Conservation (phyloP, 2,329 filamentous ascomycete species). For the Phialophora tarda region DNA sequence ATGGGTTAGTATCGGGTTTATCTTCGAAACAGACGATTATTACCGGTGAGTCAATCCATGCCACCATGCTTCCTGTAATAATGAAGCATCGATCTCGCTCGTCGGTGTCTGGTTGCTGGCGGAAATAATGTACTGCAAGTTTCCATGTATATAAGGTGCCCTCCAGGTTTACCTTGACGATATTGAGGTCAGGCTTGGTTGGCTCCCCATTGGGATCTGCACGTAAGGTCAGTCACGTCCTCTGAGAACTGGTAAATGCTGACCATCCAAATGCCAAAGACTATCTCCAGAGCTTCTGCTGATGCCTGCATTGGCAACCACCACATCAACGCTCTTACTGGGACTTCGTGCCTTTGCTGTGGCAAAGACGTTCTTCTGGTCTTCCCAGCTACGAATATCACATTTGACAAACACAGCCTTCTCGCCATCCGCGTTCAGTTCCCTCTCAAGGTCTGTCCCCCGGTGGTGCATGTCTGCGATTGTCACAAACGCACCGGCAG, state of each 20-base stretch:
- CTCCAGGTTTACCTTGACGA: slow-evolving; percentile 51
- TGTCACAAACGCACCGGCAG: slow-evolving; percentile 51
- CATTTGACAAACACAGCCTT: slow-evolving; percentile 47
- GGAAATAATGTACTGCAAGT: slow-evolving; percentile 55
- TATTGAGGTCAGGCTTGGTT: slow-evolving; percentile 51
- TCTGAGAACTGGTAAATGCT: slow-evolving; percentile 1
- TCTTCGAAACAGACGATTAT: slow-evolving; percentile 22
- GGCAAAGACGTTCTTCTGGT: slow-evolving; percentile 52
- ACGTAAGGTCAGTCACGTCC: slow-evolving; percentile 2
- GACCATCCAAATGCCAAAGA: slow-evolving; percentile 50
- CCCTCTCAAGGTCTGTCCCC: slow-evolving; percentile 19
- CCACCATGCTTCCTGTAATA: slow-evolving; percentile 57
- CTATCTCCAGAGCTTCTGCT: slow-evolving; percentile 44
- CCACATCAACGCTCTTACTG: slow-evolving; percentile 51
- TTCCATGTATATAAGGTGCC: slow-evolving; percentile 56
- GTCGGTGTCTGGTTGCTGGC: slow-evolving; percentile 45
- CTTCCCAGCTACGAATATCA: slow-evolving; percentile 53
- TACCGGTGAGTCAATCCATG: slow-evolving; percentile 54
- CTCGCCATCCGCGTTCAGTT: slow-evolving; percentile 20
- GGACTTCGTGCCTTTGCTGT: slow-evolving; percentile 48
- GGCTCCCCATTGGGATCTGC: slow-evolving; percentile 36
- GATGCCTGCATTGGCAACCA: slow-evolving; percentile 58
- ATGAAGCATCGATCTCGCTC: slow-evolving; percentile 56
- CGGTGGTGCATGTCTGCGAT: slow-evolving; percentile 43
- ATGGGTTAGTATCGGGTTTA: not conserved